Evolutionary conservation across 352 stramenopile species (phyloP), one percentile per base, ranked within the genome.

Genomic region (Globisporangium uncinulatum): DNA sequence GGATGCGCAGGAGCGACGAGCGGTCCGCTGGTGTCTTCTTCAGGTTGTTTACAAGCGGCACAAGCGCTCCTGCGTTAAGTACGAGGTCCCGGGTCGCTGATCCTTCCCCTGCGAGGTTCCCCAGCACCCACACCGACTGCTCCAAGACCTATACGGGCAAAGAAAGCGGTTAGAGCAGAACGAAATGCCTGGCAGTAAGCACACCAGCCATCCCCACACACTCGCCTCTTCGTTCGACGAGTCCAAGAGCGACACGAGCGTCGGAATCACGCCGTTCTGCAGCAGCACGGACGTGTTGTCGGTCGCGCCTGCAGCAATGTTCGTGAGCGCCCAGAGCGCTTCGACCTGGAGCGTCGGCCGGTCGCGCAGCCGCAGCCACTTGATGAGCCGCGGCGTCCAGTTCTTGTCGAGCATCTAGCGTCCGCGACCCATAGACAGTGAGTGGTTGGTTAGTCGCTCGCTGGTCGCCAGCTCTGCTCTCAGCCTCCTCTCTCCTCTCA

Each of bases 241-340:
- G 66, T 94, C 84, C 56, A 97, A 68, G 21, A 97, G 76, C 47
- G 84, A 90, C 60, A 97, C 89, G 2, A 97, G 83, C 42, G 86
- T 94, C 36, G 91, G 90, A 54, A 97, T 92, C 46, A 95, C 85
- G 19, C 90, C 86, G 61, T 97, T 95, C 62, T 97, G 87, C n/a
- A 97, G 70, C 53, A 97, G 65, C 56, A 97, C 79, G 20, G 91
- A 89, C 47, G 90, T 95, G 68, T 97, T 94, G 61, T 97, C 90
- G 42, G 87, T 95, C 5, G 86, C 86, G 36, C 89, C 89, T 0
- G 87, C 89, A 6, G 95, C 92, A 67, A 98, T 98, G 71, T 98
- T 98, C 7, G 94, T 98, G 14, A 98, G 74, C 31, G 92, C 89
- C 86, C 96, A 97, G 14, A 98, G 70, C 54, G 94, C 90, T 71